phyloP scores from a whole-genome alignment of 2,329 filamentous ascomycete species.

The Orbilia javanica region DNA sequence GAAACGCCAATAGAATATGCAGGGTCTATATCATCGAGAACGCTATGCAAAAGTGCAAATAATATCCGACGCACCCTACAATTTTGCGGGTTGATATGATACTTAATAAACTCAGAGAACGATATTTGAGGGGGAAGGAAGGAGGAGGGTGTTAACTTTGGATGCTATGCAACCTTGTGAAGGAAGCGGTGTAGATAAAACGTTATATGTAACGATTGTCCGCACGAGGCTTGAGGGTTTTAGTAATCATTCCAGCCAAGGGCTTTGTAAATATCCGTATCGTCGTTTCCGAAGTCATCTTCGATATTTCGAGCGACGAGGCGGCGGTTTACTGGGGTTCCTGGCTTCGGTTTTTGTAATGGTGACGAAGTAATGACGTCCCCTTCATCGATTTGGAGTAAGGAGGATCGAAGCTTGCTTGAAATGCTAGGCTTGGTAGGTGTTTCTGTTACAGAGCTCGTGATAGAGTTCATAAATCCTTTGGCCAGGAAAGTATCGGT shows the following conservation, averaged over 20 bases:
- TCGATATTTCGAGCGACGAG: conserved; percentile 42
- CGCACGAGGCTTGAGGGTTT: neutral
- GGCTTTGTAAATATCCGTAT: conserved; percentile 63
- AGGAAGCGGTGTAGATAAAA: neutral
- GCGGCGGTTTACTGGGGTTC: conserved; percentile 41
- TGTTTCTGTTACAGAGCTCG: conserved; percentile 27
- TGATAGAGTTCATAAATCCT: conserved; percentile 55
- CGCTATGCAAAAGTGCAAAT: neutral
- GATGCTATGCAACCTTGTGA: neutral
- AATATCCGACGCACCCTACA: too few species aligned
- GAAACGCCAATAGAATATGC: conserved; percentile 18
- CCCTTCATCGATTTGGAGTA: conserved; percentile 30
- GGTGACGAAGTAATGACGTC: conserved; percentile 35
- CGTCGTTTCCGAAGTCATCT: conserved; percentile 50
- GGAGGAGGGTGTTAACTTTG: neutral
- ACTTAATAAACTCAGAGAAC: neutral
- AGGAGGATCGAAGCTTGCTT: conserved; percentile 48
- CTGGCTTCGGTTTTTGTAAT: conserved; percentile 43
- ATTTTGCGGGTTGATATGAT: neutral
- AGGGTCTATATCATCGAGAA: neutral
- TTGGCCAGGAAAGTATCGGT: conserved; percentile 30
- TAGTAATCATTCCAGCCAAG: conserved; percentile 63
- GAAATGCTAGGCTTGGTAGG: conserved; percentile 48
- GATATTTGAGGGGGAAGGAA: neutral
- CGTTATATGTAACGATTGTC: neutral